These are phyloP conservation scores for Tuber magnatum DNA, from an alignment of 495 filamentous ascomycete species.

Conservation along the genomic window DNA sequence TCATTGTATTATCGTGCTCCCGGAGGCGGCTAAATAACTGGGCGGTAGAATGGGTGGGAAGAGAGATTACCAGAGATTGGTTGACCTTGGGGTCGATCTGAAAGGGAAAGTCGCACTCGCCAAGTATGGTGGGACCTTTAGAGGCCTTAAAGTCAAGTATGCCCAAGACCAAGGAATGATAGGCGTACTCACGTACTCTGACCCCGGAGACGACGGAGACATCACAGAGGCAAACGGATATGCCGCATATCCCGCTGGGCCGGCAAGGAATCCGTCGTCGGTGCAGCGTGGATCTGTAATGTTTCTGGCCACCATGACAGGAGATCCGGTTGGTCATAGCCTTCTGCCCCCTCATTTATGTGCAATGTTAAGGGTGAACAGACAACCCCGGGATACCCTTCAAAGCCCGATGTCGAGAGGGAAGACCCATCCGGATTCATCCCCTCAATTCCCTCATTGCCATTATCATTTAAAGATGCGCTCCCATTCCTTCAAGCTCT, in stretches of 20 bases:
- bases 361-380: slow-evolving; percentile 49
- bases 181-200: slow-evolving; percentile 70
- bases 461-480: slow-evolving; percentile 81
- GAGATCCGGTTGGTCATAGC: slow-evolving; percentile 50
- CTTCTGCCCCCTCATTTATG: neutral
- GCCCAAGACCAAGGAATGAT: slow-evolving; percentile 90
- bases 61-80: slow-evolving; percentile 83
- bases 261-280: slow-evolving; percentile 76
- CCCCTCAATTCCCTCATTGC: slow-evolving; percentile 82
- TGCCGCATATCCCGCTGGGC: slow-evolving; percentile 73
- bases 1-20: neutral
- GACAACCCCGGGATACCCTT: slow-evolving; percentile 90
- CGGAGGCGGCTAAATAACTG: neutral
- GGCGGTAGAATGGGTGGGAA: slow-evolving; percentile 40
- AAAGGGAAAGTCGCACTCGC: slow-evolving; percentile 63
- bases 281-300: slow-evolving; percentile 89
- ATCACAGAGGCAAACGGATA: slow-evolving; percentile 75
- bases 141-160: slow-evolving; percentile 86
- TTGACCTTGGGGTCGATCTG: slow-evolving; percentile 65
- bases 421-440: slow-evolving; percentile 59
- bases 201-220: slow-evolving; percentile 82
- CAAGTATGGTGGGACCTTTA: slow-evolving; percentile 80
- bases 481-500: slow-evolving; percentile 78
- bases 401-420: slow-evolving; percentile 79
- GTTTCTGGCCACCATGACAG: slow-evolving; percentile 63